Evolutionary conservation across 2,329 filamentous ascomycete genomes (phyloP).

Genomic region (Aspergillus sp.): DNA sequence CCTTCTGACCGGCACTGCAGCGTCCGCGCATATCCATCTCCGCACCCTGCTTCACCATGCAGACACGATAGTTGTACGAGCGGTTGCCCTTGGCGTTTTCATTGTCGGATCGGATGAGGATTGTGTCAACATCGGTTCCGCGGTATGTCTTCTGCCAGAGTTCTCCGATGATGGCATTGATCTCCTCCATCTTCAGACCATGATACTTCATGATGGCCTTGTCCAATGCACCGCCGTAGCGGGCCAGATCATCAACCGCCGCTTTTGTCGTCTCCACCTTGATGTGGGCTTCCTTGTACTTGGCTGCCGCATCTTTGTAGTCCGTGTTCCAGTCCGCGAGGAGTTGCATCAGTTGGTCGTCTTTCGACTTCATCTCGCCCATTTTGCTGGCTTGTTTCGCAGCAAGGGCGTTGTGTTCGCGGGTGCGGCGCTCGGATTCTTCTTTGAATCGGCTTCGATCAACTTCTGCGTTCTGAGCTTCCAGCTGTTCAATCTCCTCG

Average conservation of each 20-base stretch:
- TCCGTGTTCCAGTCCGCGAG: slow-evolving; percentile 78
- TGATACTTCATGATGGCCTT: slow-evolving; percentile 98
- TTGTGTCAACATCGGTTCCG: slow-evolving; percentile 94
- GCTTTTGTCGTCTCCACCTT: slow-evolving; percentile 89
- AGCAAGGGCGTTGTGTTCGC: slow-evolving; percentile 64
- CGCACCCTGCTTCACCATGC: slow-evolving; percentile 94
- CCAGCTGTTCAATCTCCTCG: slow-evolving; percentile 69
- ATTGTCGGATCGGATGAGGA: slow-evolving; percentile 88
- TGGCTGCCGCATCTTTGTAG: slow-evolving; percentile 75
- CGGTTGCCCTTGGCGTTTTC: slow-evolving; percentile 73
- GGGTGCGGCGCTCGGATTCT: slow-evolving; percentile 67
- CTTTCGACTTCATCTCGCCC: slow-evolving; percentile 78
- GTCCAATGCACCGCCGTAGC: slow-evolving; percentile 80
- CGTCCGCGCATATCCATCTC: slow-evolving; percentile 99
- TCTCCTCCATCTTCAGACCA: slow-evolving; percentile 94
- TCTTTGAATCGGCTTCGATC: slow-evolving; percentile 72
- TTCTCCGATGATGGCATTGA: slow-evolving; percentile 91
- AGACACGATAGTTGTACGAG: slow-evolving; percentile 94
- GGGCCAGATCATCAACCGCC: slow-evolving; percentile 82
- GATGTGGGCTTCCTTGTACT: slow-evolving; percentile 85
- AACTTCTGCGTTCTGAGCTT: slow-evolving; percentile 74
- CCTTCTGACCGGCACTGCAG: slow-evolving; percentile 94
- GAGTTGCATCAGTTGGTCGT: slow-evolving; percentile 72
- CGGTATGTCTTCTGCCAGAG: slow-evolving; percentile 98
- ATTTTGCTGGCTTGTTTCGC: slow-evolving; percentile 72